Evolutionary conservation across 768 basidiomycete genomes (phyloP).

Genomic region (Leccinellum albellum): DNA sequence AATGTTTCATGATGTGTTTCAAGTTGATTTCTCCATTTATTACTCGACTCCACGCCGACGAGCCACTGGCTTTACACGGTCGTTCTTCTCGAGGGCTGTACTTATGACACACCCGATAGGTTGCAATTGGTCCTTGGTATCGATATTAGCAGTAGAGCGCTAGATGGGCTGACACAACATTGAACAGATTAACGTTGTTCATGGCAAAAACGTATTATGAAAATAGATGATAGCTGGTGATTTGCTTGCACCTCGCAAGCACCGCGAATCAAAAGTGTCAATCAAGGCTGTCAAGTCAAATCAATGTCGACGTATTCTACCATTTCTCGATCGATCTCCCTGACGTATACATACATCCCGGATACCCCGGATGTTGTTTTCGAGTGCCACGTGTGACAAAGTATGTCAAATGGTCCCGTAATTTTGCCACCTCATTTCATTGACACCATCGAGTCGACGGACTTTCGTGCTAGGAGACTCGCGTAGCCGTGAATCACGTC

Average conservation of each 20-base stretch:
- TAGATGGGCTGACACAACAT: background rate
- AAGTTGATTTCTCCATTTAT: background rate
- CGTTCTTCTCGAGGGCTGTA: background rate
- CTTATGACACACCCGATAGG: background rate
- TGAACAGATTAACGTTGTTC: background rate
- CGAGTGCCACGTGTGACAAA: background rate
- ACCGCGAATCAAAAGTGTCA: background rate
- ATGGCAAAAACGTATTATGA: background rate
- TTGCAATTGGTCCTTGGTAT: background rate
- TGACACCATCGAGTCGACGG: background rate
- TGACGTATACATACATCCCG: background rate
- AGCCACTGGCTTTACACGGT: too few species aligned
- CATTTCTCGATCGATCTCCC: background rate
- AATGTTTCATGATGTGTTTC: background rate
- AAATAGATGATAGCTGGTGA: background rate
- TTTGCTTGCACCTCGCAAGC: background rate
- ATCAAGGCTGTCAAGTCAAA: background rate
- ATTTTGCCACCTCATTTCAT: background rate
- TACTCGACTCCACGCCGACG: background rate
- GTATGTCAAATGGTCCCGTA: background rate
- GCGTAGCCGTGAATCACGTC: background rate
- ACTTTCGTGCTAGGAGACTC: background rate
- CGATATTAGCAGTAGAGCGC: background rate
- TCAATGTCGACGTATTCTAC: background rate
- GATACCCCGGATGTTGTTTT: background rate